Percentiles rank a stretch among this genome's conserved stretches.
Evolutionary conservation across 106 monocot species (phyloP).

Genomic region (Apostasia shenzhenica): DNA sequence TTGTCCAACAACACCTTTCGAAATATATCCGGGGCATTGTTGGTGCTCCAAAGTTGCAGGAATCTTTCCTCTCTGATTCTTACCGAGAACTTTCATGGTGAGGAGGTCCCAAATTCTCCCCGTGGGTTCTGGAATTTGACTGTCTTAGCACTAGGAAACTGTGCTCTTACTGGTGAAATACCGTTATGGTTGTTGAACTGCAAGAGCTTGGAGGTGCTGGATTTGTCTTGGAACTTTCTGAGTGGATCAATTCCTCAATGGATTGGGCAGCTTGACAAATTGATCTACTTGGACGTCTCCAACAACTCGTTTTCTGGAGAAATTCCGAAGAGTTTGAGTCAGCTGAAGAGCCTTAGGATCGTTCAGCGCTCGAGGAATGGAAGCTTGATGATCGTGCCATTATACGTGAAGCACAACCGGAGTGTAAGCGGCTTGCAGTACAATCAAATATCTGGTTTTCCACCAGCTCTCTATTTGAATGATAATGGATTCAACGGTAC

Average conservation of each 20-base stretch:
- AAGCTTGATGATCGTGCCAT: slow-evolving; percentile 23
- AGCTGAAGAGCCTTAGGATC: slow-evolving; percentile 38
- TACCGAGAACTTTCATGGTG: slow-evolving; percentile 57
- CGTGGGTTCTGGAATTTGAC: slow-evolving; percentile 33
- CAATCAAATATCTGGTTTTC: slow-evolving; percentile 62
- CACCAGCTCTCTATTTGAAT: slow-evolving; percentile 50
- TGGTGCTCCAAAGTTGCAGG: slow-evolving; percentile 28
- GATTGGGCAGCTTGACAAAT: slow-evolving; percentile 39
- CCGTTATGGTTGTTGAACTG: slow-evolving; percentile 48
- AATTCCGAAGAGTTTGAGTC: slow-evolving; percentile 55
- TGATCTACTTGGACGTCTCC: slow-evolving; percentile 67
- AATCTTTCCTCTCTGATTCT: slow-evolving; percentile 62
- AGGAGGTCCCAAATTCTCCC: slow-evolving; percentile 28
- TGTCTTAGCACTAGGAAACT: slow-evolving; percentile 52
- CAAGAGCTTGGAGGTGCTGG: slow-evolving; percentile 48
- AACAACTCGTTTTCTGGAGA: slow-evolving; percentile 63
- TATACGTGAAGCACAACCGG: slow-evolving; percentile 50
- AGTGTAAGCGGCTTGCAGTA: slow-evolving; percentile 50
- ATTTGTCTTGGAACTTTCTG: slow-evolving; percentile 71
- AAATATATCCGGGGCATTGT: slow-evolving; percentile 38
- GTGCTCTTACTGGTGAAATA: slow-evolving; percentile 43
- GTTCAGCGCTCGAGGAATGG: not conserved
- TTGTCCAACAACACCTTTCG: slow-evolving; percentile 64
- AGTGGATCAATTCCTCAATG: slow-evolving; percentile 45
- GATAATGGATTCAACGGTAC: slow-evolving; percentile 51